Evolutionary conservation across 148 eudicot species (phyloP), one percentile per base, ranked within the genome.

Genomic region (Nyssa sinensis): DNA sequence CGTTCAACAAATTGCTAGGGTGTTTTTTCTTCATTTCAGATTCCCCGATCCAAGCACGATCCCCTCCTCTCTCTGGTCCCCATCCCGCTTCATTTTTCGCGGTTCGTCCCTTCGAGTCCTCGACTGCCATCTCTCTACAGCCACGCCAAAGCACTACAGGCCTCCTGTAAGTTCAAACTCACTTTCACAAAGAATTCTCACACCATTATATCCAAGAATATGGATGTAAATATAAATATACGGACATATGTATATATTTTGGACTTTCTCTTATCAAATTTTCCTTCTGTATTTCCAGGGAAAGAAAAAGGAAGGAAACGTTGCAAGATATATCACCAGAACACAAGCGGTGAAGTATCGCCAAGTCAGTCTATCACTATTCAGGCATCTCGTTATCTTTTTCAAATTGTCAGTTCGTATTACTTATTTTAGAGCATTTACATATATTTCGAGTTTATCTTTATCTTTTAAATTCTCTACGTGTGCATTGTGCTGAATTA

Each of bases 241-340:
- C 16, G 2, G 12, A 44, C 16, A 44, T 44, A 44, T 13, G 51
- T 44, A 12, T 44, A 44, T 44, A 13, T 14, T 44, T 14, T 44
- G 6, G 16, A 14, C 51, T 13, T 65, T 3, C n/a, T n/a, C n/a
- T n/a, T n/a, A n/a, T n/a, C n/a, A n/a, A 27, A 13, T 31, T 70
- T 41, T 9, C 34, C 10, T 8, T 2, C 39, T 71, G 7, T 57
- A 7, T 64, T 12, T 70, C 57, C 76, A 94, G 96, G 98, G 98
- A 1, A 94, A 94, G 90, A 94, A 94, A 69, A 94, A 94, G 79
- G 98, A 94, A 87, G 98, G 98, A 0, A 92, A 92, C 70, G 97
- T 91, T 0, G 97, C 96, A 8, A 92, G 83, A 67, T 94, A 86
- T 41, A 81, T 90, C 0, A 94, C 97, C 33, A 88, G 98, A n/a